A percentile compares a stretch with the other conserved stretches of the same genome.
Conservation (phyloP, 1,284 basidiomycete species). For the Apiotrichum veenhuisii region DNA sequence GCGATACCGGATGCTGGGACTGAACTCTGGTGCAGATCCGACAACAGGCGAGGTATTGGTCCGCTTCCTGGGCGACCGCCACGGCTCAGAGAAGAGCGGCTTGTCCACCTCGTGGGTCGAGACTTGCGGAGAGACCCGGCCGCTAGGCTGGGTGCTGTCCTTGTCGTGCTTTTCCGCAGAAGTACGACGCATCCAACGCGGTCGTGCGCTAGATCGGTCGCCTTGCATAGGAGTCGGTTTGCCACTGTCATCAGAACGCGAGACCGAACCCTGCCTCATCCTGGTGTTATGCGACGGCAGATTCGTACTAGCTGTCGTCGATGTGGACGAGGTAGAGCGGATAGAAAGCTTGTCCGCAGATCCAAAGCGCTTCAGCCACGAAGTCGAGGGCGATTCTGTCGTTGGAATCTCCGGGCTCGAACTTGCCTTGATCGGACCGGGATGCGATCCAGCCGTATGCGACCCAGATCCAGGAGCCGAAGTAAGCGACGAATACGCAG, state of each 20-base stretch:
- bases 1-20: not conserved
- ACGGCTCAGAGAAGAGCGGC: no score
- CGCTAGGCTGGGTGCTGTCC: no score
- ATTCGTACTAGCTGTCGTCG: not conserved
- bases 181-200: no score
- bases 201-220: not conserved
- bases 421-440: no score
- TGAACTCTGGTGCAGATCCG: not conserved
- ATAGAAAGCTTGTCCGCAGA: not conserved
- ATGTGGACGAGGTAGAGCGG: not conserved
- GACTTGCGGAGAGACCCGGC: no score
- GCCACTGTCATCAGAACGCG: not conserved
- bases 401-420: not conserved
- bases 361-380: not conserved
- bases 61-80: no score
- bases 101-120: no score
- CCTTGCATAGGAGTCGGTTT: not conserved
- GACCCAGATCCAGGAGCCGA: not conserved
- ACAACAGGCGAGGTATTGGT: no score
- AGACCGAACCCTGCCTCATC: not conserved
- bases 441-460: not conserved
- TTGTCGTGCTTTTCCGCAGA: no score
- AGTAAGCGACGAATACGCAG: not conserved
- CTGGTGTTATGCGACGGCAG: not conserved
- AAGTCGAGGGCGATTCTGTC: not conserved